These are phyloP conservation scores for Glutinoglossum americanum DNA, from an alignment of 495 filamentous ascomycete genomes.

Conservation along the genomic window DNA sequence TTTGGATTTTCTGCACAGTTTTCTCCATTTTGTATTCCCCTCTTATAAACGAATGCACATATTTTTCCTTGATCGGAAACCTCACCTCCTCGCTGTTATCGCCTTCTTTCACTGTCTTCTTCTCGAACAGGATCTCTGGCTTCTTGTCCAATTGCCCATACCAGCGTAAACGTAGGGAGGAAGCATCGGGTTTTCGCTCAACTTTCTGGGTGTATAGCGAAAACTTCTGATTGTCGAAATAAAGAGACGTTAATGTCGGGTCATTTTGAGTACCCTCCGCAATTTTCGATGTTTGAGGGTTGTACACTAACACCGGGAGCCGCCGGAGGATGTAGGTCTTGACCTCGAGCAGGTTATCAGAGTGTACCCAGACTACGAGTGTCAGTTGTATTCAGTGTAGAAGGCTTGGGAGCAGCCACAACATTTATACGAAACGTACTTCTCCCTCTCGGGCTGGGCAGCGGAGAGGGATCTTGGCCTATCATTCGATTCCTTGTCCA, in stretches of 20 bases:
- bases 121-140: slow-evolving; percentile 65
- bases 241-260: slow-evolving; percentile 82
- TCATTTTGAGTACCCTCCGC: slow-evolving; percentile 55
- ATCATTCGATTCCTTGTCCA: slow-evolving; percentile 30
- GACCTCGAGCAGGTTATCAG: slow-evolving; percentile 84
- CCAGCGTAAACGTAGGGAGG: slow-evolving; percentile 77
- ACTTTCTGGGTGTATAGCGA: slow-evolving; percentile 72
- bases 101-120: slow-evolving; percentile 62
- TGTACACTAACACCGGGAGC: slow-evolving; percentile 80
- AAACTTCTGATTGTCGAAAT: slow-evolving; percentile 80
- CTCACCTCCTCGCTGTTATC: slow-evolving; percentile 52
- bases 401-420: slow-evolving; percentile 5
- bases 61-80: slow-evolving; percentile 81
- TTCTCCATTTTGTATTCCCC: slow-evolving; percentile 88
- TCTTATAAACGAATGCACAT: slow-evolving; percentile 69
- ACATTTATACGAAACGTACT: slow-evolving; percentile 85
- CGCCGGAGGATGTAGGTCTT: slow-evolving; percentile 85
- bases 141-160: slow-evolving; percentile 62
- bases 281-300: slow-evolving; percentile 58
- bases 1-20: slow-evolving; percentile 56
- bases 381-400: neutral
- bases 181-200: slow-evolving; percentile 48
- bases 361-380: slow-evolving; percentile 67
- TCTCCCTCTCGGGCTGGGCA: slow-evolving; percentile 30
- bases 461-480: slow-evolving; percentile 14